Evolutionary conservation across 441 rosid genomes (phyloP), one percentile per base, ranked within the genome.

Genomic region (Dalechampia spathulata): DNA sequence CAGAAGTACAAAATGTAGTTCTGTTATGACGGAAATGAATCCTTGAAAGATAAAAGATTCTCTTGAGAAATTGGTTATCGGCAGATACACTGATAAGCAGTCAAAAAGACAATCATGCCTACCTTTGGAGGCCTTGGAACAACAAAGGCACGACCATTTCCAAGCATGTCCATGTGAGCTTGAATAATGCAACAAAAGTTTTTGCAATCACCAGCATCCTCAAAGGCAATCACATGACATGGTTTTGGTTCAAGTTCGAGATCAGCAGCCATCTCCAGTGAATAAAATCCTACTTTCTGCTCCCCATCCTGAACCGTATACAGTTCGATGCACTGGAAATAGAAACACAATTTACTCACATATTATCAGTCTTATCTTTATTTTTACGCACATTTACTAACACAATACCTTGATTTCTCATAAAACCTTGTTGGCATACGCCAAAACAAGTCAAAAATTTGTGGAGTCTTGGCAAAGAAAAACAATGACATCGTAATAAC

Each of bases 181-280:
- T 87, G 98, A 61, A 91, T 72, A 41, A 87, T 83, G 66, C 72
- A 83, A 65, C 89, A 83, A 3, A 91, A 80, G 61, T 77, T 77
- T 79, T 73, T 77, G 79, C 90, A 82, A 59, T 87, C 93, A 12
- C 70, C 69, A 42, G 89, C 72, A 62, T 87, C 71, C 71, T 87
- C 93, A 62, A 87, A 87, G 62, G 93, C 95, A 64, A 91, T 86
- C 60, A 86, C 87, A 60, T 86, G 89, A 57, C 68, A 66, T 26
- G 98, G 91, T 72, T 86, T 87, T 13, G 95, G 98, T 61, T 91
- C 93, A 69, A 91, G 42, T 46, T 91, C 96, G 62, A 91, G 95
- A 79, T 91, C 98, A 27, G 67, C 58, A 50, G 90, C 98, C 95
- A 91, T 91, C 70, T 85, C 96, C 74, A 91, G 57, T 39, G 95